These are phyloP conservation scores for Coprinopsis cinerea DNA, from an alignment of 768 basidiomycete species.

Conservation along the genomic window DNA sequence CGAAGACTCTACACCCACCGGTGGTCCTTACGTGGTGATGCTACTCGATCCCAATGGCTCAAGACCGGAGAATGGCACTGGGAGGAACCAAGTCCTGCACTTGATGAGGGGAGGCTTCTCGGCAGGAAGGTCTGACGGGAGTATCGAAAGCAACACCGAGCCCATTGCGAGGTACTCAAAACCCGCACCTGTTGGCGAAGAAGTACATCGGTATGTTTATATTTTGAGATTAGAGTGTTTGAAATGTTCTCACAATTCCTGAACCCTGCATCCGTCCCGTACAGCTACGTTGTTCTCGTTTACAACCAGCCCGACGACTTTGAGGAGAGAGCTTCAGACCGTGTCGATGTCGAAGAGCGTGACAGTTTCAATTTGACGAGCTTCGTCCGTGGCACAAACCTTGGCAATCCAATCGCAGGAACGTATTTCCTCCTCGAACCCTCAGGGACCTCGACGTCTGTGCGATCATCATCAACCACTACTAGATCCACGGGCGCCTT, in stretches of 20 bases:
- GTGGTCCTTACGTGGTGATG: constrained; percentile 30
- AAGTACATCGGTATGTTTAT: constrained; percentile 35
- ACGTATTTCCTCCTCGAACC: constrained; percentile 39
- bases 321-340: constrained; percentile 20
- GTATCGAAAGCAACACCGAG: constrained; percentile 31
- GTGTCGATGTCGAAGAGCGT: constrained; percentile 24
- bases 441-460: constrained; percentile 5
- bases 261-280: neutral
- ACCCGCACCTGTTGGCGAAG: constrained; percentile 34
- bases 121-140: constrained; percentile 20
- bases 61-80: constrained; percentile 29
- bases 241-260: neutral
- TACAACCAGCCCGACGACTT: constrained; percentile 29
- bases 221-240: neutral
- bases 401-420: constrained; percentile 34
- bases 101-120: constrained; percentile 35
- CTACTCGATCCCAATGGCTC: constrained; percentile 41
- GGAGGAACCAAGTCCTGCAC: constrained; percentile 32
- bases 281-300: constrained; percentile 31
- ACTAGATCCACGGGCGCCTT: constrained; percentile 4
- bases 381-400: constrained; percentile 27
- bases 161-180: constrained; percentile 33
- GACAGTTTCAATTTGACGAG: constrained; percentile 33
- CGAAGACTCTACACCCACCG: constrained; percentile 1
- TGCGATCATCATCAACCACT: constrained; percentile 11